Base-by-base conservation (phyloP, 106 monocot species). In the Narthecium ossifragum region DNA sequence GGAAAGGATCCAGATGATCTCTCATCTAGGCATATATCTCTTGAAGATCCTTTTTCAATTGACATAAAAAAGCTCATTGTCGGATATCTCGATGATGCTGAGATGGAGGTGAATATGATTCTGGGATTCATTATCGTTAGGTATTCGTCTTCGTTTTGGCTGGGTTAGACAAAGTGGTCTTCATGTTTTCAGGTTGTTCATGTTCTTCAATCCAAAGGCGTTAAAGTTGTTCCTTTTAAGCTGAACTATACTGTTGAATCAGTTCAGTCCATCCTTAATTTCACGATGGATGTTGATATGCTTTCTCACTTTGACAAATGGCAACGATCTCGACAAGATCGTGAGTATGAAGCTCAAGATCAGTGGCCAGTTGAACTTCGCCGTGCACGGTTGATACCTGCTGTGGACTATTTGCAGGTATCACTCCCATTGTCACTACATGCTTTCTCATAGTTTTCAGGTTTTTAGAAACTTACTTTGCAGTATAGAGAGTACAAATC, bases 241-340 rank as follows among this genome's bases (percentile, higher is more conserved):
- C 65, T 93, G 48, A 80, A 85, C 23, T 93, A 93, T 59, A 81
- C 79, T 0, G 77, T 93, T 10, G 56, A 73, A 60, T 66, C 76
- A 46, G 93, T 82, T 21, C 88, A 93, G 65, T 68, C 81, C 20
- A 72, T 85, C 37, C 76, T 88, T 32, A 93, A 93, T 51, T 85
- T 93, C 38, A 93, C 93, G n/a, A 88, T 93, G 93, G 93, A 93
- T 60, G 89, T 89, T 12, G 93, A 93, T 47, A 82, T 89, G 85
- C 66, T 85, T 29, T 51, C 85, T 9, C 88, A 93, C 57, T 93
- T 93, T 56, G 93, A 93, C 66, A 75, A 68, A 26, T 93, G 93
- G 93, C 93, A 93, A 38, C 69, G 89, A 0, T 61, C 24, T 31
- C 65, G 80, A 8, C 54, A 70, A 24, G 93, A 93, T 61, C 52